Evolutionary conservation across 495 filamentous ascomycete genomes (phyloP).

Genomic region (Tuber magnatum): DNA sequence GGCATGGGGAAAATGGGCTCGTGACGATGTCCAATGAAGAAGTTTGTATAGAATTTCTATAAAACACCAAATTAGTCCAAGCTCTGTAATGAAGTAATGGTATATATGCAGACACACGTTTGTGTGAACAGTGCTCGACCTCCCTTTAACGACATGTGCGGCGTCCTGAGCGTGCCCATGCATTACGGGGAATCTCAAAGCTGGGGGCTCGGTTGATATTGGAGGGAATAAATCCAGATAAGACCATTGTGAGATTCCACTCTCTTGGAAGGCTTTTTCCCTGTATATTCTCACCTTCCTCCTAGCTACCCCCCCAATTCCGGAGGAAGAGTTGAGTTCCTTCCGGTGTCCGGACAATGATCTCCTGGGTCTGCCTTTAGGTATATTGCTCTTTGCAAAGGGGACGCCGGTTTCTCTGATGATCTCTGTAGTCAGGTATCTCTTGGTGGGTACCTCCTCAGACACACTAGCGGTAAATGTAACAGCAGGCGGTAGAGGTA

Average conservation of each 20-base stretch:
- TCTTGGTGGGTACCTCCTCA: background rate
- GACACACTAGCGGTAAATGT: background rate
- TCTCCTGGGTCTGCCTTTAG: background rate
- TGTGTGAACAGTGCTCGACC: background rate
- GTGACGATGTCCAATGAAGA: slow-evolving; percentile 68
- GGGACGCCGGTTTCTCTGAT: background rate
- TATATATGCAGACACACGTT: background rate
- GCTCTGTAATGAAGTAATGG: background rate
- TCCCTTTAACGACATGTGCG: background rate
- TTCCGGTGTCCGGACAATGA: background rate
- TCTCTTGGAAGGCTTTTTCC: background rate
- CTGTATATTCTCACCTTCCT: background rate
- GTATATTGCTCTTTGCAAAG: background rate
- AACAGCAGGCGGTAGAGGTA: background rate
- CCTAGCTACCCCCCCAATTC: background rate
- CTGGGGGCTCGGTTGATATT: background rate
- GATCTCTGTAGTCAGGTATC: background rate
- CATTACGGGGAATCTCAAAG: background rate
- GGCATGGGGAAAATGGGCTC: slow-evolving; percentile 71
- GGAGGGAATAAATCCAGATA: background rate
- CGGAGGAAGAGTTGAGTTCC: background rate
- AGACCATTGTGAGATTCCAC: background rate
- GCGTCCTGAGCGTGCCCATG: background rate
- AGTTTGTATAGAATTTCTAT: slow-evolving; percentile 66
- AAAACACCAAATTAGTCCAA: background rate